Evolutionary conservation across 495 filamentous ascomycete species (phyloP).

Genomic region (Xeromyces bisporus): DNA sequence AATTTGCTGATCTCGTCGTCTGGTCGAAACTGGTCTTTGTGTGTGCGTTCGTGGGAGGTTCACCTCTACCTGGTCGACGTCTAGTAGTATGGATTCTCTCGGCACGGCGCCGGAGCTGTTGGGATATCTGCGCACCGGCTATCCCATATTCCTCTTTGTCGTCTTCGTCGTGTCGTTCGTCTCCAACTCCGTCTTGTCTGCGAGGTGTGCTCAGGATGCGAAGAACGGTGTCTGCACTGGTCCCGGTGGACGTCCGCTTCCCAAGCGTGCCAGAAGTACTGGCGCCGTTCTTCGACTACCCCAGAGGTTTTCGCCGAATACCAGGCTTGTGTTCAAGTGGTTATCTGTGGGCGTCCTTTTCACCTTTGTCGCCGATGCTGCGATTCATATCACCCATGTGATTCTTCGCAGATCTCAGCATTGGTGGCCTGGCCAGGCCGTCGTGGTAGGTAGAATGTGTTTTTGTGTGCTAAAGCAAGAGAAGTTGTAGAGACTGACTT

Average conservation of each 20-base stretch:
- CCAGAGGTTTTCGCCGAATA: constrained; percentile 37
- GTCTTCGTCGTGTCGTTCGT: constrained; percentile 53
- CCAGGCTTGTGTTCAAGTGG: constrained; percentile 57
- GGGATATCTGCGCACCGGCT: constrained; percentile 38
- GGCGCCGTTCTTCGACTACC: constrained; percentile 14
- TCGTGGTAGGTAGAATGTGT: constrained; percentile 45
- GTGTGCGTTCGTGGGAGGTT: constrained; percentile 11
- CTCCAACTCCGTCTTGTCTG: constrained; percentile 39
- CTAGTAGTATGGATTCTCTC: constrained; percentile 20
- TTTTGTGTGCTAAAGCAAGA: too few species aligned
- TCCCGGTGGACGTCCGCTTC: constrained; percentile 69
- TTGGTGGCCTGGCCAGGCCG: constrained; percentile 85
- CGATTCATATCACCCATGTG: constrained; percentile 61
- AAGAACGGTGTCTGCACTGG: constrained; percentile 28
- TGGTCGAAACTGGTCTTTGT: too few species aligned
- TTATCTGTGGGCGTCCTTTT: constrained; percentile 47
- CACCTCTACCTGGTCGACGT: too few species aligned
- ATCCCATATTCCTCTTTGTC: constrained; percentile 48
- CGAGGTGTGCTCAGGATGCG: constrained; percentile 26
- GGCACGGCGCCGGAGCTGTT: constrained; percentile 29
- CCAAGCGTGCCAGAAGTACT: constrained; percentile 32
- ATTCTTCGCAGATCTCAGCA: constrained; percentile 42
- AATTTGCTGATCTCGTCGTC: constrained; percentile 22
- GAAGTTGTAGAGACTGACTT: too few species aligned
- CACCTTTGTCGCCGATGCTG: constrained; percentile 59